Base-by-base conservation (phyloP, 2,329 filamentous ascomycete species). In the Chaetomium sp. region DNA sequence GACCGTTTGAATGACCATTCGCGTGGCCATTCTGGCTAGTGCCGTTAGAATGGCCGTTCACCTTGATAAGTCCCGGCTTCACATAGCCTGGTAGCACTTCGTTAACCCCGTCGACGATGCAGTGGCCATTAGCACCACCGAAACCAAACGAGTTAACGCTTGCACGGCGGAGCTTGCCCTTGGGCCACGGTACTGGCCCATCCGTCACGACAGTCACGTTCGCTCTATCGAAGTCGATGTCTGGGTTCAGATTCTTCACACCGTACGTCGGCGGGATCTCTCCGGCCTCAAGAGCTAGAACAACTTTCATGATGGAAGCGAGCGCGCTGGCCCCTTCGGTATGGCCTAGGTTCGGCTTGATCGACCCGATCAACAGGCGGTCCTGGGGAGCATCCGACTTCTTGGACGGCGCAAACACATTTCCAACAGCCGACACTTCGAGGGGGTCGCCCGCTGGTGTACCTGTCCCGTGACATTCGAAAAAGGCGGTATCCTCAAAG, bases 251-350 rank as follows among this genome's bases (percentile, higher is more conserved):
- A 16, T 42, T 42, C 5, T 42, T 19, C 16, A 42, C 38, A 6
- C 38, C 38, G 19, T 19, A 42, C 16, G 38, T 81, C 4, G 80
- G 78, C 4, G 77, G 76, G 2, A 81, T 69, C 0, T 65, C 62
- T 0, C 71, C 74, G n/a, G 79, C 72, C 68, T 81, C 77, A 51
- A 82, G 66, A 27, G 74, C 73, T 35, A 79, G 67, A 1, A 79
- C 67, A 1, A 75, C 74, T 67, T 80, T 81, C 21, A 83, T 70
- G 12, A 83, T 57, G 8, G 77, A 77, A 0, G 80, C 80, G 3
- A 82, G 69, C 0, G 81, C 82, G 4, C 79, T 78, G 0, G 78
- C 75, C 8, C 79, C 79, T 69, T 84, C 81, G 0, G 78, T 76
- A 59, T 84, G 82, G 4, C 82, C 82, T 25, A 79, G 72, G 4